phyloP scores from a whole-genome alignment of 73 alveolate species.

The Uronychia binucleata region DNA sequence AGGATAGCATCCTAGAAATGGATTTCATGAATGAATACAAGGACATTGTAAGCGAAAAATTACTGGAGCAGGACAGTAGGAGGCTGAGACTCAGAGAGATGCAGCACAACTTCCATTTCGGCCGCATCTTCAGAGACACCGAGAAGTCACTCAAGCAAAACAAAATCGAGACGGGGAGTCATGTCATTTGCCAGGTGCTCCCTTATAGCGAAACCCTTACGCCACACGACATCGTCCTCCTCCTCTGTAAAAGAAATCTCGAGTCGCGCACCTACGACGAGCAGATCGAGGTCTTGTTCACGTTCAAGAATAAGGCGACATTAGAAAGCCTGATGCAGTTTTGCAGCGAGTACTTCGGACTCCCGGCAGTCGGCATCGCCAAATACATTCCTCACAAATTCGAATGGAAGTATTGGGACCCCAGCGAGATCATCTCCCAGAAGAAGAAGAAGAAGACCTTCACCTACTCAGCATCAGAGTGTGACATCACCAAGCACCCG shows the following conservation, averaged over 20 bases:
- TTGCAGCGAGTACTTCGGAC: background rate
- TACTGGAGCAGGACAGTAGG: background rate
- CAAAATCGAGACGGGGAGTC: constrained; percentile 28
- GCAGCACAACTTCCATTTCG: constrained; percentile 48
- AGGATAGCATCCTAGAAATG: constrained; percentile 53
- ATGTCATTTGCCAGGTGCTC: constrained; percentile 42
- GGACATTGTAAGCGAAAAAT: constrained; percentile 8
- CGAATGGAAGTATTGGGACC: constrained; percentile 68
- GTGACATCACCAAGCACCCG: constrained; percentile 48
- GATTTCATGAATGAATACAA: constrained; percentile 16
- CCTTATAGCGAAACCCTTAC: constrained; percentile 49
- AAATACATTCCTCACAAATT: constrained; percentile 63
- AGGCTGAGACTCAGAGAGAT: constrained; percentile 63
- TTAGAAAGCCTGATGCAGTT: constrained; percentile 19
- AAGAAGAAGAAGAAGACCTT: constrained; percentile 13
- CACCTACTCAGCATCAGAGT: background rate
- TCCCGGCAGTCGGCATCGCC: constrained; percentile 29
- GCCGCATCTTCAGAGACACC: constrained; percentile 65
- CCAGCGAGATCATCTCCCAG: constrained; percentile 28
- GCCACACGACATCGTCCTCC: constrained; percentile 18
- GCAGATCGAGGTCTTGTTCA: constrained; percentile 12
- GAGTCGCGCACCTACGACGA: constrained; percentile 28
- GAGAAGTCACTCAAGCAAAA: constrained; percentile 54
- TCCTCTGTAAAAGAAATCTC: constrained; percentile 45
- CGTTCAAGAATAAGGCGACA: constrained; percentile 15